Base-by-base conservation (phyloP, 1,284 basidiomycete genomes). In the Inonotus obliquus region DNA sequence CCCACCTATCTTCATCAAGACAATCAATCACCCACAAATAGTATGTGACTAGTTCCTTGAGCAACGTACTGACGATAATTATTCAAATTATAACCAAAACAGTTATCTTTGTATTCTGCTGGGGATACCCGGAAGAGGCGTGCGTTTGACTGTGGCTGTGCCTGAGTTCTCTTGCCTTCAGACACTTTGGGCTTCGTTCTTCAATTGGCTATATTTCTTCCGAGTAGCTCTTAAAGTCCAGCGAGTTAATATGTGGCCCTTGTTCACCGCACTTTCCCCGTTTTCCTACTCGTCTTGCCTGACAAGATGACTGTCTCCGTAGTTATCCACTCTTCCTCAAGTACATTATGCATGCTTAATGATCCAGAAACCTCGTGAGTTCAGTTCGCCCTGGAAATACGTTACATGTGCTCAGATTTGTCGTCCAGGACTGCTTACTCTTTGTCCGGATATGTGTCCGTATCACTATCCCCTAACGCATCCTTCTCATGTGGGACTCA, bases 381-480 rank as follows among this genome's bases (percentile, higher is more conserved):
- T 9, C 14, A 14, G 45, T 45, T n/a, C 45, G 49, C 39, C 19
- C 25, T 14, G 25, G 37, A 9, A 32, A 48, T 57, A 10, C 51
- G 4, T 47, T 41, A 17, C 54, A 58, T 23, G 35, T 60, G 53
- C 23, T 47, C 47, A 61, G 52, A 61, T 62, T 60, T 63, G 27
- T 52, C 55, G 51, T 55, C 37, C 44, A 91, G 90, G 64, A 82
- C 84, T 60, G 84, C 85, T 1, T 92, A 90, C 71, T 91, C 91
- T 13, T 77, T 92, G 59, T 88, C 89, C 14, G 90, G 91, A 7
- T 80, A 90, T 71, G 76, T 92, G 21, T 75, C 80, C 19, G 75
- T 92, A 52, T 78, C 83, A 0, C 67, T 91, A 37, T 72, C 78
- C 11, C 76, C 85, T 2, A 72, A 79, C 6, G 75, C 70, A 61